phyloP scores from a whole-genome alignment of 768 basidiomycete genomes.

The Lactarius quietus region DNA sequence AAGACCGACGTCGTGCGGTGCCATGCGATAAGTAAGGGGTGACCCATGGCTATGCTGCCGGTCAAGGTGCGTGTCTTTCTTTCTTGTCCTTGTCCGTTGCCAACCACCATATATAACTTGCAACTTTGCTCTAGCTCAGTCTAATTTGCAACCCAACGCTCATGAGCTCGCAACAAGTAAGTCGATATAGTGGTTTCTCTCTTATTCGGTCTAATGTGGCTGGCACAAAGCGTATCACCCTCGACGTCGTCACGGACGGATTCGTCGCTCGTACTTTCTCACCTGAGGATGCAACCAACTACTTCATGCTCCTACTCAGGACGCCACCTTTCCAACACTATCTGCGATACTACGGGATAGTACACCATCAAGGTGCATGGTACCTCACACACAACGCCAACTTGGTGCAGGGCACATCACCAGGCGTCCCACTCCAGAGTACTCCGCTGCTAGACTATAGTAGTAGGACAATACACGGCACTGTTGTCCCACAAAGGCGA shows the following conservation, averaged over 20 bases:
- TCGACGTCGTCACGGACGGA: slow-evolving; percentile 6
- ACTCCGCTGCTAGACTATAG: slow-evolving; percentile 14
- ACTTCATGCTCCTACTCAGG: slow-evolving; percentile 10
- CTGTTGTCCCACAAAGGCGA: slow-evolving; percentile 7
- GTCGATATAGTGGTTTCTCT: not conserved
- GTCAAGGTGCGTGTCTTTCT: no score
- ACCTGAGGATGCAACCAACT: not conserved
- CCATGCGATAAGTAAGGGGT: no score
- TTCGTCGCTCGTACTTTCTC: slow-evolving; percentile 7
- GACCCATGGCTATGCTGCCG: no score
- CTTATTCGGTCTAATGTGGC: not conserved
- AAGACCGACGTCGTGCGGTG: no score
- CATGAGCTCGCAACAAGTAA: not conserved
- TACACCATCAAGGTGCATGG: not conserved
- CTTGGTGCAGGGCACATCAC: not conserved
- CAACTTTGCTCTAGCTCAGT: not conserved
- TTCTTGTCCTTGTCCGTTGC: no score
- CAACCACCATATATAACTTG: not conserved
- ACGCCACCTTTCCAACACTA: not conserved
- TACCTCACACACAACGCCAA: not conserved
- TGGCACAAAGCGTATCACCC: not conserved
- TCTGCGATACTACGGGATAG: not conserved
- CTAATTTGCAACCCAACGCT: not conserved
- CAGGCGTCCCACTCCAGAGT: not conserved
- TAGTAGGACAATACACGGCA: not conserved